These are phyloP conservation scores for Talaromyces wortmannii DNA, from an alignment of 495 filamentous ascomycete genomes.

Conservation along the genomic window DNA sequence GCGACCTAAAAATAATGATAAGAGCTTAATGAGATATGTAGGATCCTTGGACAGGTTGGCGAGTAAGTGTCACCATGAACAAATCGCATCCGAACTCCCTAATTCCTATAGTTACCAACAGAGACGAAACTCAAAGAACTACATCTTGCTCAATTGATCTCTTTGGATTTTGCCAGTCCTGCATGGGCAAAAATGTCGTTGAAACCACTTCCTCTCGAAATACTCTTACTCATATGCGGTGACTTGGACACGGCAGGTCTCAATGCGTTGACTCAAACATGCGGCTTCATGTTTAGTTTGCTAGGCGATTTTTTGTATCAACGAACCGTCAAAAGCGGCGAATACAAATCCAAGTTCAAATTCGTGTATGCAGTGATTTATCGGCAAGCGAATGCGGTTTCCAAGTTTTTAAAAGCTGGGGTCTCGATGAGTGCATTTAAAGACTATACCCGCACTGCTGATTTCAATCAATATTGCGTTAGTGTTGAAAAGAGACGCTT, in stretches of 20 bases:
- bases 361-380: background rate
- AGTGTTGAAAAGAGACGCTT: background rate
- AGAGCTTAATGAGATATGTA: no score
- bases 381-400: background rate
- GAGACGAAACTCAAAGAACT: background rate
- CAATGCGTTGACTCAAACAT: background rate
- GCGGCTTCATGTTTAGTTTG: background rate
- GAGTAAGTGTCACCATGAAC: background rate
- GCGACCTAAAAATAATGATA: no score
- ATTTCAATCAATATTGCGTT: no score
- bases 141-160: background rate
- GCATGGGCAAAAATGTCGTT: background rate
- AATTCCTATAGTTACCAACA: background rate
- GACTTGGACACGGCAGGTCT: background rate
- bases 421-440: constrained; percentile 2
- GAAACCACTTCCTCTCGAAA: background rate
- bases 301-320: background rate
- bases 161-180: background rate
- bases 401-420: constrained; percentile 4
- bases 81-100: background rate
- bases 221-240: background rate
- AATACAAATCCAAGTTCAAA: background rate
- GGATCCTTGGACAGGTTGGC: no score
- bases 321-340: background rate
- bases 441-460: background rate